Base-by-base conservation (phyloP, 1,284 basidiomycete genomes). In the Ceraceosorus guamensis region DNA sequence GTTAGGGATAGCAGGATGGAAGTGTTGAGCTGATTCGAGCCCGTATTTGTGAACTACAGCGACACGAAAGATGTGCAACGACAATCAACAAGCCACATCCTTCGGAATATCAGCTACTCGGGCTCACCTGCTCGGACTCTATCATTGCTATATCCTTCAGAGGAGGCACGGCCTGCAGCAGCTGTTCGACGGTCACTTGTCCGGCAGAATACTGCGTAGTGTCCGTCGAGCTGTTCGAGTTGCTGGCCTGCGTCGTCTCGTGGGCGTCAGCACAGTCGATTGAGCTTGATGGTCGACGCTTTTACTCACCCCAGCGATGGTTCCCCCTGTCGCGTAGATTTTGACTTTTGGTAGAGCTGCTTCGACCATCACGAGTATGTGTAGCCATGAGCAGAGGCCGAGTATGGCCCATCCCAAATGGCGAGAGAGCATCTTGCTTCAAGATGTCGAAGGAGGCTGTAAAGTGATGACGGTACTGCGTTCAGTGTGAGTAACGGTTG, bases 281-380 rank as follows among this genome's bases (percentile, higher is more conserved):
- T 24, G 24, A 24, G 24, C 3, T 24, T 24, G 24, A 24, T 3
- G 2, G 24, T 24, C 24, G 24, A 24, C 41, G 41, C 41, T 16
- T 2, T 3, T 43, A 16, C 41, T 43, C 3, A 13, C 16, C 13
- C 48, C 48, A 8, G 48, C 48, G 18, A 50, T 50, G 13, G 48
- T 50, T 1, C 48, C 48, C 2, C 48, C 48, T 11, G 48, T 50
- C 10, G 48, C 48, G 32, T 18, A 50, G 48, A 50, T 34, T 14
- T 3, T 34, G n/a, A 50, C 48, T 14, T 13, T 18, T 2, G 48
- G 48, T 34, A 50, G 33, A 24, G 24, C 24, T 24, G 24, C 24
- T 24, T 24, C 24, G 24, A 24, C 24, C 24, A 24, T 24, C 24
- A 24, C 24, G 24, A 24, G 24, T 24, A 24, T 24, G 24, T 24